Percentiles rank a stretch among this genome's conserved stretches.
phyloP scores from a whole-genome alignment of 345 rosid genomes.

The Salix dunnii region DNA sequence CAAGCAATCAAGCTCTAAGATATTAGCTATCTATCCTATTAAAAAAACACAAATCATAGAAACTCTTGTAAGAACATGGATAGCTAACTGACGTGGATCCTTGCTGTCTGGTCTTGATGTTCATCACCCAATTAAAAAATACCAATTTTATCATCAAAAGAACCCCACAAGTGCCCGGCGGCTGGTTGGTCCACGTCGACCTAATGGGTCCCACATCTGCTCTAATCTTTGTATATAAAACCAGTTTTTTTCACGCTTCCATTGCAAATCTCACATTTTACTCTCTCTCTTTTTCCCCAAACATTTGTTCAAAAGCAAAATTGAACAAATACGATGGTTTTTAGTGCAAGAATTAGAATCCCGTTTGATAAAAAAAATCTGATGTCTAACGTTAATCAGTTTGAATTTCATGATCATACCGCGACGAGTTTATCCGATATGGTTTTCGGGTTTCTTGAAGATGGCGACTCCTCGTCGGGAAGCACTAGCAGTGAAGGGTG shows the following conservation, averaged over 20 bases:
- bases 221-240: slow-evolving; percentile 15
- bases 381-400: background rate
- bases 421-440: slow-evolving; percentile 20
- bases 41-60: too few species aligned
- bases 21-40: too few species aligned
- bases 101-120: slow-evolving; percentile 7
- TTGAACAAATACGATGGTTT: background rate
- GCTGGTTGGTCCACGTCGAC: slow-evolving; percentile 2
- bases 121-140: slow-evolving; percentile 7
- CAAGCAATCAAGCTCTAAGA: too few species aligned
- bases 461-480: background rate
- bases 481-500: background rate
- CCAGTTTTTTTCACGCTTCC: background rate
- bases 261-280: background rate
- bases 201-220: background rate
- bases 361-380: slow-evolving; percentile 8
- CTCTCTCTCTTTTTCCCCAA: background rate
- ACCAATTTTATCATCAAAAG: background rate
- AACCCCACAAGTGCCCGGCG: slow-evolving; percentile 21
- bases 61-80: too few species aligned
- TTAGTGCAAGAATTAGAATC: slow-evolving; percentile 9
- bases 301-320: too few species aligned
- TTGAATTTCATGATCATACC: slow-evolving; percentile 4
- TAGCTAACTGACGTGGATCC: slow-evolving; percentile 31
- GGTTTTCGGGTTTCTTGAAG: slow-evolving; percentile 26